Evolutionary conservation across 305 asterid species (phyloP).

Genomic region (Fraxinus albicans): DNA sequence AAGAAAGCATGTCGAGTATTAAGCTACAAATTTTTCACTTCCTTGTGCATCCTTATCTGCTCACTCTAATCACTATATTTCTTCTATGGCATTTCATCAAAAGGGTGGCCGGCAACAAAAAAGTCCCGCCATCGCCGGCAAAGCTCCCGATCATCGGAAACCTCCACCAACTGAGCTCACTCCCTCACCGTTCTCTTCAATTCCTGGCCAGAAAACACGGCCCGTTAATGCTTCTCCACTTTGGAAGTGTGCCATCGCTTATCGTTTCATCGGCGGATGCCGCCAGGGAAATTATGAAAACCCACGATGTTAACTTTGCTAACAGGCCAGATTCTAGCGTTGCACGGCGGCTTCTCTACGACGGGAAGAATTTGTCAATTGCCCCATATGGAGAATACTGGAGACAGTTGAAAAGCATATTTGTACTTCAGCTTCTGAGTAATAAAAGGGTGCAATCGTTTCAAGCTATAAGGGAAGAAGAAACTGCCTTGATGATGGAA

Average conservation of each 20-base stretch:
- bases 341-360: conserved; percentile 7
- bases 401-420: conserved; percentile 13
- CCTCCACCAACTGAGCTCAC: conserved; percentile 51
- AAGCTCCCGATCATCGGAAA: conserved; percentile 61
- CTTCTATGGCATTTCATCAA: neutral
- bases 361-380: neutral
- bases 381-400: conserved; percentile 18
- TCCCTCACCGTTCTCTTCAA: conserved; percentile 48
- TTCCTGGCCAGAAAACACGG: conserved; percentile 43
- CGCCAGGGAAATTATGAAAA: conserved; percentile 49
- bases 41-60: neutral
- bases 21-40: neutral
- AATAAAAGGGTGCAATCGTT: conserved; percentile 14
- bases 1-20: neutral
- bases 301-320: conserved; percentile 45
- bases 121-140: conserved; percentile 48
- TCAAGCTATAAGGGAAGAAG: conserved; percentile 10
- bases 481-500: neutral
- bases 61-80: neutral
- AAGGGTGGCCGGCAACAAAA: neutral
- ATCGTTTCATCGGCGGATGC: conserved; percentile 44
- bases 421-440: conserved; percentile 18
- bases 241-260: conserved; percentile 44
- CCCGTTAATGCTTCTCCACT: conserved; percentile 47
- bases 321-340: conserved; percentile 37